Evolutionary conservation across 139 green algal species (phyloP).

Genomic region (Chloropicon primus): DNA sequence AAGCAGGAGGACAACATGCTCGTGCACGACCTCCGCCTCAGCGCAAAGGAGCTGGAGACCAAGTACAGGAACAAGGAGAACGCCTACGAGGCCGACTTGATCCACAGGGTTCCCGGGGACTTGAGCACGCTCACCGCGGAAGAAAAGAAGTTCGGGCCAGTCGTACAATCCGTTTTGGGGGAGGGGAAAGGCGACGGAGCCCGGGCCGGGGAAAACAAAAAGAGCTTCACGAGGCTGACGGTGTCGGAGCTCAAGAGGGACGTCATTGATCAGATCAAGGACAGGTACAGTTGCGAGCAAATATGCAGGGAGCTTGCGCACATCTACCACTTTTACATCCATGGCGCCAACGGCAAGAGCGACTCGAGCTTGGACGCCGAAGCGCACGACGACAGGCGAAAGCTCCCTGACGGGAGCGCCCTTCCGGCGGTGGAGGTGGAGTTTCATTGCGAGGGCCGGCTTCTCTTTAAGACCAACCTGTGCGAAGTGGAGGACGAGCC

Average conservation of each 20-base stretch:
- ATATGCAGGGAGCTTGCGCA: slow-evolving; percentile 49
- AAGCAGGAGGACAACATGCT: slow-evolving; percentile 14
- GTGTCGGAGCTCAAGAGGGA: slow-evolving; percentile 48
- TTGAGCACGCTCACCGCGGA: slow-evolving; percentile 21
- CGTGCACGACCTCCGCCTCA: slow-evolving; percentile 50
- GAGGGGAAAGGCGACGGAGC: not conserved
- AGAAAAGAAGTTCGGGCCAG: slow-evolving; percentile 26
- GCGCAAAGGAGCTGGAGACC: slow-evolving; percentile 32
- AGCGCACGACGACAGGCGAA: not conserved
- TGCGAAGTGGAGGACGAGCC: slow-evolving; percentile 54
- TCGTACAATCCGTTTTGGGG: slow-evolving; percentile 1
- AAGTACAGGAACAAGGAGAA: slow-evolving; percentile 35
- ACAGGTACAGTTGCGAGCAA: not conserved
- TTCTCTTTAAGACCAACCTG: slow-evolving; percentile 26
- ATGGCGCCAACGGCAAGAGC: slow-evolving; percentile 42
- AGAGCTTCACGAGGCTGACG: slow-evolving; percentile 42
- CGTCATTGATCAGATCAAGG: slow-evolving; percentile 30
- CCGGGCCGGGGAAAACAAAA: too few species aligned
- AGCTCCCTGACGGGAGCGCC: slow-evolving; percentile 44
- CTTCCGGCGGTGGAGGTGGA: slow-evolving; percentile 43
- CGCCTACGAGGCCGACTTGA: slow-evolving; percentile 63
- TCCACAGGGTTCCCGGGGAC: slow-evolving; percentile 44
- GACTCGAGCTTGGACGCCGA: not conserved
- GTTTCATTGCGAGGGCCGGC: slow-evolving; percentile 3
- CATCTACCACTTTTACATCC: slow-evolving; percentile 77